A percentile compares a stretch with the other conserved stretches of the same genome.
These are phyloP conservation scores for Volvariella surrecta DNA, from an alignment of 1,284 basidiomycete species.

Conservation along the genomic window DNA sequence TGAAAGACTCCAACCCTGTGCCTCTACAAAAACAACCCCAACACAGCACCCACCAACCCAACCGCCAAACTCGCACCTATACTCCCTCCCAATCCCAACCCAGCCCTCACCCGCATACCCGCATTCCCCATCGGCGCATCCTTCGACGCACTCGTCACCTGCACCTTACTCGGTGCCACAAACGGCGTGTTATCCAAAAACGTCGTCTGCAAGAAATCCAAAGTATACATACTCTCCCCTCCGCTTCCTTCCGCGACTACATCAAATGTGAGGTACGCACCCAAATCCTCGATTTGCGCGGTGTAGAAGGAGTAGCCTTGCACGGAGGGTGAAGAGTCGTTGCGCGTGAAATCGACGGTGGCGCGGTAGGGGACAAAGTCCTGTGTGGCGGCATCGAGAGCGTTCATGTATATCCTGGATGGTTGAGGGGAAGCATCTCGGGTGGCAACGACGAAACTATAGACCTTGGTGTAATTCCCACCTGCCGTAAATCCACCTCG, in stretches of 20 bases:
- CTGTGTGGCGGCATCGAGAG: conserved; percentile 21
- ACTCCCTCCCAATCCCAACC: too few relatives aligned
- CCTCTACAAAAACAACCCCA: too few relatives aligned
- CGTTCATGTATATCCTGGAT: conserved; percentile 29
- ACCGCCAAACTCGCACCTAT: too few relatives aligned
- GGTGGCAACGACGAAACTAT: conserved; percentile 28
- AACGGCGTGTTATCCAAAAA: conserved; percentile 26
- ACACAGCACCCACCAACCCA: too few relatives aligned
- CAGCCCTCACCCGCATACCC: too few relatives aligned
- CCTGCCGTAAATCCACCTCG: background rate
- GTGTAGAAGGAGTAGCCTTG: conserved; percentile 30
- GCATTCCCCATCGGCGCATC: background rate
- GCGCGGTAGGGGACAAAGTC: conserved; percentile 22
- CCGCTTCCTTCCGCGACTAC: conserved; percentile 19
- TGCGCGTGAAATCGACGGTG: conserved; percentile 23
- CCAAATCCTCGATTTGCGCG: conserved; percentile 19
- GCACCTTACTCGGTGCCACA: conserved; percentile 17
- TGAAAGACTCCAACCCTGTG: too few relatives aligned
- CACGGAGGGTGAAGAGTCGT: conserved; percentile 19
- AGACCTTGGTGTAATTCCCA: conserved; percentile 8
- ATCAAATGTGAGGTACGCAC: conserved; percentile 27
- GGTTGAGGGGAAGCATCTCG: conserved; percentile 16
- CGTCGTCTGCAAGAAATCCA: conserved; percentile 24
- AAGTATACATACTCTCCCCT: conserved; percentile 20
- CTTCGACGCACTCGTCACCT: conserved; percentile 13